These are phyloP conservation scores for Saccharomycopsis malanga DNA, from an alignment of 805 yeast genomes.

Conservation along the genomic window DNA sequence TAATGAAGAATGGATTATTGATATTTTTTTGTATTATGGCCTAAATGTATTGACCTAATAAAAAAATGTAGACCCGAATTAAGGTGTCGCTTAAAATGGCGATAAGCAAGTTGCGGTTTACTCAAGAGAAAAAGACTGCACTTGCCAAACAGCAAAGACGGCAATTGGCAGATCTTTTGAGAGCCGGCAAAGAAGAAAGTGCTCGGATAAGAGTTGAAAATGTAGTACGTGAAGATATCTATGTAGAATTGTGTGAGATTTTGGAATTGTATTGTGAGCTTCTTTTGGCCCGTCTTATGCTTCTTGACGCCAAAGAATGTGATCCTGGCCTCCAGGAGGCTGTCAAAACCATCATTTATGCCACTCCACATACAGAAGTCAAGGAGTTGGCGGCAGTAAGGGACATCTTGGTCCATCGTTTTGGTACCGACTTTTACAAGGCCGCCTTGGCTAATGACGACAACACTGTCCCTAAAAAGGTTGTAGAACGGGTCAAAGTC, in stretches of 20 bases:
- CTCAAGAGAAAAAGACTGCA: constrained; percentile 70
- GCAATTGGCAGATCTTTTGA: constrained; percentile 60
- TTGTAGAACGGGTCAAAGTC: constrained; percentile 53
- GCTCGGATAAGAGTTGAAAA: constrained; percentile 81
- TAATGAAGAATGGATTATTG: background rate
- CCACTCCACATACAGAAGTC: constrained; percentile 68
- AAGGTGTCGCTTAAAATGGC: constrained; percentile 49
- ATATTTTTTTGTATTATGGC: background rate
- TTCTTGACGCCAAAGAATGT: constrained; percentile 41
- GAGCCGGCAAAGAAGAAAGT: constrained; percentile 68
- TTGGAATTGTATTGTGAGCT: constrained; percentile 80
- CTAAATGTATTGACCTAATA: too few species aligned
- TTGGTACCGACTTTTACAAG: constrained; percentile 60
- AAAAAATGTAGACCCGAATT: constrained; percentile 25
- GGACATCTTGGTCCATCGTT: constrained; percentile 55
- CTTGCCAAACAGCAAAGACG: constrained; percentile 69
- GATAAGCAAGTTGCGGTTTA: constrained; percentile 58
- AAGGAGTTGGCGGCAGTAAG: constrained; percentile 58
- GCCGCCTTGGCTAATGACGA: constrained; percentile 46
- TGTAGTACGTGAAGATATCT: constrained; percentile 73
- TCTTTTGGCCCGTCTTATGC: constrained; percentile 62
- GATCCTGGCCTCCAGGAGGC: constrained; percentile 71
- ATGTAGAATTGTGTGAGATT: constrained; percentile 70
- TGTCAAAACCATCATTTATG: constrained; percentile 56
- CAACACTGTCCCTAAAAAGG: constrained; percentile 58